Evolutionary conservation across 2,329 filamentous ascomycete genomes (phyloP).

Genomic region (Cordyceps fumosorosea): DNA sequence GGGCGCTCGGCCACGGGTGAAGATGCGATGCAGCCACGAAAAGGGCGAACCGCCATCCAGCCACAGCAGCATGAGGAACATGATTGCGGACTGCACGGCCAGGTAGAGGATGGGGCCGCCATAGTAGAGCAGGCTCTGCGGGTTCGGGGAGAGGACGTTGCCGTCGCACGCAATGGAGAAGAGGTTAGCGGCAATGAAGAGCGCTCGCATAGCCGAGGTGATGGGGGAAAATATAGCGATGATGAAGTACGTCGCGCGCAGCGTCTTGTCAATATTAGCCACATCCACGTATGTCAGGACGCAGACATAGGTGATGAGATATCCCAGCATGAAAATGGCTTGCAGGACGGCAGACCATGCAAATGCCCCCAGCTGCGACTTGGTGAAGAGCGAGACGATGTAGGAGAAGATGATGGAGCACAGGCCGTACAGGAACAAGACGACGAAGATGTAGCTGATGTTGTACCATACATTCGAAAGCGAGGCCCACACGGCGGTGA

Average conservation of each 20-base stretch:
- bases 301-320: slow-evolving; percentile 64
- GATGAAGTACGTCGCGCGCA: slow-evolving; percentile 68
- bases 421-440: slow-evolving; percentile 75
- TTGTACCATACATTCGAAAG: slow-evolving; percentile 66
- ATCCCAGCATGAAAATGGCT: slow-evolving; percentile 63
- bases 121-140: slow-evolving; percentile 65
- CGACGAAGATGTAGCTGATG: slow-evolving; percentile 72
- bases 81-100: slow-evolving; percentile 61
- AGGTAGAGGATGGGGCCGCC: slow-evolving; percentile 83
- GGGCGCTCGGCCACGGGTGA: slow-evolving; percentile 26
- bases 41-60: slow-evolving; percentile 68
- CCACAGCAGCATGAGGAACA: slow-evolving; percentile 71
- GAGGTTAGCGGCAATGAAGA: slow-evolving; percentile 75
- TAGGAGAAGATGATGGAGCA: slow-evolving; percentile 73
- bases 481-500: slow-evolving; percentile 62
- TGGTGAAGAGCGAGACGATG: slow-evolving; percentile 71
- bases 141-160: slow-evolving; percentile 56
- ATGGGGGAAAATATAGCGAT: slow-evolving; percentile 70
- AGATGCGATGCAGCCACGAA: slow-evolving; percentile 39
- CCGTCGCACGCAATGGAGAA: slow-evolving; percentile 74
- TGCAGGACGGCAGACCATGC: slow-evolving; percentile 75
- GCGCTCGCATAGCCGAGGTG: slow-evolving; percentile 63
- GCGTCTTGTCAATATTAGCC: slow-evolving; percentile 57
- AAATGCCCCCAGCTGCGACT: slow-evolving; percentile 76
- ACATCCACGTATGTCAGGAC: slow-evolving; percentile 70